phyloP scores from a whole-genome alignment of 1,284 basidiomycete species.

The Ustilago cynodontis region DNA sequence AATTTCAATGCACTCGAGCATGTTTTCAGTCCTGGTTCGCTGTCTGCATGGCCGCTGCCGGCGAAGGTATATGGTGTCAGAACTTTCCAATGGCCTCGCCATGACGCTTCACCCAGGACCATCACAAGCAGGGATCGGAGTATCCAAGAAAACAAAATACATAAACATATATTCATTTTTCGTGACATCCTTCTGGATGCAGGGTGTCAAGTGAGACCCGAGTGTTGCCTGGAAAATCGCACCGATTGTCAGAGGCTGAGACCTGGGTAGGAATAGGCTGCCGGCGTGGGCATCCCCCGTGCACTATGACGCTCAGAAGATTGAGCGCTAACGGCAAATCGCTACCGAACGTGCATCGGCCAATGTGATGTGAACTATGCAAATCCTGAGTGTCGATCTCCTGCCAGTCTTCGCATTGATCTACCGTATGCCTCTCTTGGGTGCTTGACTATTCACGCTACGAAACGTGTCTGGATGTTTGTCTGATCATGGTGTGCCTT shows the following conservation, averaged over 20 bases:
- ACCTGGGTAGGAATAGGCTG: conserved; percentile 1
- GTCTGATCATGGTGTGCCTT: background rate
- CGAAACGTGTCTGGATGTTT: background rate
- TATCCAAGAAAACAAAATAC: background rate
- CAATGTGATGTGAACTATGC: background rate
- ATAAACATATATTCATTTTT: too few relatives aligned
- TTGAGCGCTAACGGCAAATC: conserved; percentile 8
- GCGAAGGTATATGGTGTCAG: conserved; percentile 18
- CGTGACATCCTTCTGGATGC: too few relatives aligned
- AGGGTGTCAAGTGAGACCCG: conserved; percentile 11
- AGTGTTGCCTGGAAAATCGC: background rate
- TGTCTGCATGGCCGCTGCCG: conserved; percentile 10
- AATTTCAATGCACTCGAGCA: background rate
- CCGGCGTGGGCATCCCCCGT: too few relatives aligned
- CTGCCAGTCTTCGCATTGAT: background rate
- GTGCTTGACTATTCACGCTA: too few relatives aligned
- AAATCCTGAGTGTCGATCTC: background rate
- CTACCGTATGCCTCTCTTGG: background rate
- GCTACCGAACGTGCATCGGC: conserved; percentile 7
- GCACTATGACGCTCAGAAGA: too few relatives aligned
- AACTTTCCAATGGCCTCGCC: conserved; percentile 19
- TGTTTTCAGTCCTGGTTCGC: background rate
- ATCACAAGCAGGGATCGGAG: background rate
- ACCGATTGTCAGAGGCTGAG: background rate
- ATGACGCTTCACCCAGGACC: conserved; percentile 10